Evolutionary conservation across 345 rosid species (phyloP), one percentile per base, ranked within the genome.

Genomic region (Euphorbia lathyris): DNA sequence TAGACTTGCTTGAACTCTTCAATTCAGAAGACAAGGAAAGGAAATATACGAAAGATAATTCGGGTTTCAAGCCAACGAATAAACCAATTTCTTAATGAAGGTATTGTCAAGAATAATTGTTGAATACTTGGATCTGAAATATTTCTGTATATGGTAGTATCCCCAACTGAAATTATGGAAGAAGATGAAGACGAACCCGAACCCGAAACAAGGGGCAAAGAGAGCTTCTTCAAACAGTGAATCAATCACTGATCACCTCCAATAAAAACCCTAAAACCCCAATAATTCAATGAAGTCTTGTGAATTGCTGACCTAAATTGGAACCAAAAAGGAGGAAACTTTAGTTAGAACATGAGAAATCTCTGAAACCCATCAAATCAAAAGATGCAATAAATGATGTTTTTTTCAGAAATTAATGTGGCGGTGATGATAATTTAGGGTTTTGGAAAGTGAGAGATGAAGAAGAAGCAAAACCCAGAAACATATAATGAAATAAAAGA

Each of bases 261-360:
- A 72, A 68, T 42, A 78, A 79, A 80, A 76, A 76, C 69, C 81
- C 68, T 60, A 72, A 66, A 81, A 69, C 38, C 67, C 73, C 78
- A 66, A 61, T 76, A 78, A 80, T 77, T 83, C 78, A 77, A 80
- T 74, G 83, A 81, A 82, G 72, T 75, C 85, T 79, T 85, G 82
- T 70, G 85, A 84, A 72, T 65, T 74, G 75, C 79, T 80, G 83
- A 81, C 84, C 83, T 82, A 74, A 63, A 63, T 70, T 50, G 65
- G 66, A 72, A 73, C 36, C 79, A 76, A 81, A 77, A 81, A 75
- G 83, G 74, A 80, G 56, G 67, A 68, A 69, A 74, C 61, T 79
- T 75, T 65, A 70, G 81, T 84, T 69, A 81, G 85, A 67, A 75
- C 82, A 83, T 68, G 84, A 78, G 78, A 86, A 84, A 84, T 83